These are phyloP conservation scores for Pythium pyrilobum DNA, from an alignment of 352 stramenopile genomes.

Conservation along the genomic window DNA sequence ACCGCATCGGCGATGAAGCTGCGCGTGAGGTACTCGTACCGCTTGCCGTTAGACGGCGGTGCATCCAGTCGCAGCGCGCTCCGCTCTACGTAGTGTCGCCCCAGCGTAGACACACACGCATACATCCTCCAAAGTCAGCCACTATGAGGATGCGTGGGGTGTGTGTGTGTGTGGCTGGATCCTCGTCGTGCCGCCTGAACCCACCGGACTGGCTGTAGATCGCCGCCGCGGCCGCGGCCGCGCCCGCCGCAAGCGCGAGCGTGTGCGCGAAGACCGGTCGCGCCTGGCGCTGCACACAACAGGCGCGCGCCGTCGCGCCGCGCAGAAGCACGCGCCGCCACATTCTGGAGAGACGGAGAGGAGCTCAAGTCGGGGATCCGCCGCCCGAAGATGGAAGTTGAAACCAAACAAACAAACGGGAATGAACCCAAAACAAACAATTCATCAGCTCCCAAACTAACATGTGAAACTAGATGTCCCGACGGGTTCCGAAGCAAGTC, in stretches of 20 bases:
- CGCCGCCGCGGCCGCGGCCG: neutral
- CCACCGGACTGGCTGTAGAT: neutral
- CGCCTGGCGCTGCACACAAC: neutral
- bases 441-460: too few species aligned
- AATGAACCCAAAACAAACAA: too few species aligned
- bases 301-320: neutral
- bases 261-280: neutral
- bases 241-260: neutral
- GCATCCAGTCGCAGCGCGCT: slow-evolving; percentile 1
- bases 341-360: too few species aligned
- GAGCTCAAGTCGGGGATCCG: too few species aligned
- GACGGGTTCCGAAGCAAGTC: too few species aligned
- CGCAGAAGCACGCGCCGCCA: neutral
- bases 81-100: neutral
- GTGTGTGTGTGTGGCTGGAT: too few species aligned
- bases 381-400: too few species aligned
- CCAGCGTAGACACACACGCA: neutral
- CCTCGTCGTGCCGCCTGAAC: neutral
- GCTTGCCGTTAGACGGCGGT: slow-evolving; percentile 8
- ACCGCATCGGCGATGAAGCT: slow-evolving; percentile 90
- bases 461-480: too few species aligned
- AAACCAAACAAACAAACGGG: too few species aligned
- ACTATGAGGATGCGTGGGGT: neutral
- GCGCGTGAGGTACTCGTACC: slow-evolving; percentile 32
- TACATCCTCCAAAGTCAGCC: too few species aligned